Evolutionary conservation across 208 protist genomes (phyloP), one percentile per base, ranked within the genome.

Genomic region (Leptomonas pyrrhocoris): DNA sequence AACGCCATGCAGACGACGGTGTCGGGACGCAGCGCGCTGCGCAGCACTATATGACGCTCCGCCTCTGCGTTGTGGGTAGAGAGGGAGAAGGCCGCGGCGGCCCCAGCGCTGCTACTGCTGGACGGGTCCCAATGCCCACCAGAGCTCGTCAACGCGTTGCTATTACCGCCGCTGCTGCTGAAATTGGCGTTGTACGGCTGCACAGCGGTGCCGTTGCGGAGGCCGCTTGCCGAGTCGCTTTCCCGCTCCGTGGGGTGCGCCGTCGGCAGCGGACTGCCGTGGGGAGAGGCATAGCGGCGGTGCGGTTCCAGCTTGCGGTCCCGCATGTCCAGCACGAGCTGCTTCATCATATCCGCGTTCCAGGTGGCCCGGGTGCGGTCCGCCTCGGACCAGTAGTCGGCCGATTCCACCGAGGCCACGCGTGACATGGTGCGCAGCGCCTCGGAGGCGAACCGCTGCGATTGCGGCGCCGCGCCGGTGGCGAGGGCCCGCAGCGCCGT

Each of bases 271-370:
- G 65, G 48, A 31, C 59, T 74, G 43, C 45, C 51, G 19, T 23
- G 28, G 0, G 56, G 58, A 2, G 58, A 77, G 5, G 46, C 12
- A 42, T 51, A 54, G 63, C 60, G 68, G 60, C 51, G 63, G 51
- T 64, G 54, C 34, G 81, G 81, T 57, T 88, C 85, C 31, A 92
- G 67, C 57, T 82, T 83, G 63, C 84, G 72, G 31, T 88, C 86
- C 19, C 85, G 75, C 77, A 90, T 79, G 28, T 96, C 86, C 13
- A 95, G 78, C 66, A 93, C 90, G 50, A 95, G 74, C 65, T 91
- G 90, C 50, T 77, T 68, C 86, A 95, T 95, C 62, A 74, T 84
- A 74, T 95, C 90, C 19, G 81, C 74, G 68, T 95, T 95, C 72
- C 77, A 86, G 58, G 85, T 91, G 42, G 78, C 74, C 3, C 87